These are phyloP conservation scores for Phoma sp. DNA, from an alignment of 2,329 filamentous ascomycete genomes.

Conservation along the genomic window DNA sequence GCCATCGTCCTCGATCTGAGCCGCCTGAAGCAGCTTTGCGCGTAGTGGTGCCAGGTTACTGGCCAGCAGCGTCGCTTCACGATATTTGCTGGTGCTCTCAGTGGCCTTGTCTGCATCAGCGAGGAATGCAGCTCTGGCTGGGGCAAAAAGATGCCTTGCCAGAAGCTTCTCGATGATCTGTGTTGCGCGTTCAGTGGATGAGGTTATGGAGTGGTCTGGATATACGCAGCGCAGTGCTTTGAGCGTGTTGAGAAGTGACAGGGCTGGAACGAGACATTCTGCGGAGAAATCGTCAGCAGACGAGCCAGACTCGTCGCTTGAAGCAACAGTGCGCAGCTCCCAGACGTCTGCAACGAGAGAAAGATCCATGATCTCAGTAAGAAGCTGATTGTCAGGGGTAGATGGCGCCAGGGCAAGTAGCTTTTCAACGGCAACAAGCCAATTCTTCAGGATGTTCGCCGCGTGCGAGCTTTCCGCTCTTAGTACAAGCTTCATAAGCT, in stretches of 20 bases:
- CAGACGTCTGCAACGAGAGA: conserved; percentile 41
- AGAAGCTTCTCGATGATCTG: conserved; percentile 47
- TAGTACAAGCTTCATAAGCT: conserved; percentile 48
- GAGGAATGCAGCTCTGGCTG: conserved; percentile 50
- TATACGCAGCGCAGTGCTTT: conserved; percentile 8
- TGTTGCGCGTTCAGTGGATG: conserved; percentile 18
- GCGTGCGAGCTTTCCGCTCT: conserved; percentile 46
- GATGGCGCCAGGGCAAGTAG: conserved; percentile 14
- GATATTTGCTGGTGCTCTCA: background rate
- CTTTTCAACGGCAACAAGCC: conserved; percentile 39
- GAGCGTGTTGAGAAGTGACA: conserved; percentile 36
- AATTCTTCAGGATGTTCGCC: conserved; percentile 45
- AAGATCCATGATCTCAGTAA: conserved; percentile 28
- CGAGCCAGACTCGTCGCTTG: conserved; percentile 34
- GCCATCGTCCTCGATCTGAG: conserved; percentile 39
- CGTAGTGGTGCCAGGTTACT: conserved; percentile 37
- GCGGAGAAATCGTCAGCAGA: conserved; percentile 47
- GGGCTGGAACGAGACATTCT: conserved; percentile 46
- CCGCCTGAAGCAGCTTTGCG: conserved; percentile 40
- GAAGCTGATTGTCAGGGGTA: background rate
- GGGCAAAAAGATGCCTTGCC: conserved; percentile 53
- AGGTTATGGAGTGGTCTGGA: background rate
- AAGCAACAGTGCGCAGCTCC: conserved; percentile 41
- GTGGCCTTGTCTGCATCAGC: conserved; percentile 18
- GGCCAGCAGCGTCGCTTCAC: conserved; percentile 26